These are phyloP conservation scores for Zymoseptoria tritici DNA, from an alignment of 2,329 filamentous ascomycete genomes.

Conservation along the genomic window DNA sequence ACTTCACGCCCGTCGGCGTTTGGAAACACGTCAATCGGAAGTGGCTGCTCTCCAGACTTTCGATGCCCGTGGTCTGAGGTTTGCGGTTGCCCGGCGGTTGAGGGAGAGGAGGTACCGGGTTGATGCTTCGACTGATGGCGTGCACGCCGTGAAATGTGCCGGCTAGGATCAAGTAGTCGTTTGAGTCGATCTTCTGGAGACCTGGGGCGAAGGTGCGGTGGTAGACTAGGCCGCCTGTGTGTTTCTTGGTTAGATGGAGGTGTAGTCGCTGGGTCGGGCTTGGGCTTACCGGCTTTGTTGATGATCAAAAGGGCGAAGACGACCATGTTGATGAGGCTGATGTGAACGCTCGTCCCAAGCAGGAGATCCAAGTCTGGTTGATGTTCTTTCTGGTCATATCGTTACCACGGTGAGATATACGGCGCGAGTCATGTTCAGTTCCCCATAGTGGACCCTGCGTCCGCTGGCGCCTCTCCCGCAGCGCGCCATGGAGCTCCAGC, in stretches of 20 bases:
- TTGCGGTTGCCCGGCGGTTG: slow-evolving; percentile 40
- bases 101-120: slow-evolving; percentile 31
- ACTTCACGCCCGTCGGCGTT: slow-evolving; percentile 90
- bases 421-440: background rate
- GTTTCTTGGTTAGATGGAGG: slow-evolving; percentile 1
- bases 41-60: slow-evolving; percentile 87
- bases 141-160: slow-evolving; percentile 88
- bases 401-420: background rate
- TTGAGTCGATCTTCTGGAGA: slow-evolving; percentile 81
- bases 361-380: background rate
- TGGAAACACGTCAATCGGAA: slow-evolving; percentile 96
- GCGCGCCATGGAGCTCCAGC: too few relatives aligned
- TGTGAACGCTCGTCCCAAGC: background rate
- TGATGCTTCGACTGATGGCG: slow-evolving; percentile 53
- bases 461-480: background rate
- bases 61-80: slow-evolving; percentile 61
- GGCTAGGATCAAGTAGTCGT: slow-evolving; percentile 93
- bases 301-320: slow-evolving; percentile 95
- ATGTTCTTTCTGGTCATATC: background rate
- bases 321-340: slow-evolving; percentile 55
- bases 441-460: background rate
- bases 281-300: slow-evolving; percentile 69
- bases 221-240: slow-evolving; percentile 68
- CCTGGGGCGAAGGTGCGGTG: slow-evolving; percentile 87
- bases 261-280: background rate